Evolutionary conservation across 768 basidiomycete species (phyloP), one percentile per base, ranked within the genome.

Genomic region (Austroboletus eburneus): DNA sequence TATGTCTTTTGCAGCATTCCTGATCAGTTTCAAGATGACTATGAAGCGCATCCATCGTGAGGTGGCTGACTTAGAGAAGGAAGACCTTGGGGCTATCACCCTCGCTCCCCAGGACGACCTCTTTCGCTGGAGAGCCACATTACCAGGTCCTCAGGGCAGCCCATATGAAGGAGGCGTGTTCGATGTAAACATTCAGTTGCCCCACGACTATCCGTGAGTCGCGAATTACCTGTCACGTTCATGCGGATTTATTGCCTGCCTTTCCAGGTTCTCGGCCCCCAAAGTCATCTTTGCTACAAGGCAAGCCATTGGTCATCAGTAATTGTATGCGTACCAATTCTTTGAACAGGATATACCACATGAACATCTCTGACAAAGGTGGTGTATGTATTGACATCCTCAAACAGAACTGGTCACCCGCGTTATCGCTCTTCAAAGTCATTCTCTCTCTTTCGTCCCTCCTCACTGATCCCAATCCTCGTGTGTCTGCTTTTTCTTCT

Each of bases 361-460:
- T 91, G 87, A 91, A 92, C 49, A 88, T 89, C 37, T 85, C 83
- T 42, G 86, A 88, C 47, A 76, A 78, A 42, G 88, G 87, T 35
- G 76, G 74, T 54, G 84, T 91, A 43, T 91, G 88, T 59, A 87
- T 92, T 55, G 88, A 96, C 68, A 91, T 95, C 42, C 77, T 97
- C 48, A 96, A 97, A 70, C 78, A 82, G 59, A 87, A 90, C 58
- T 97, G 93, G 93, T 93, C 90, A 1, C 93, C 93, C 7, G 93
- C 93, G 2, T 68, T 97, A 18, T 94, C 91, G 3, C 72, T 97
- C 39, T 93, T 89, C 75, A 96, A 97, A 72, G 88, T 95, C 59
- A 84, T 97, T 67, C 79, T 97, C 17, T 94, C 91, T 22, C 77
- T 97, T 4, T 94, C 91, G 0, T 94, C 91, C 0, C 79, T 97